Percentiles rank a stretch among this genome's conserved stretches.
These are phyloP conservation scores for Vaccinium darrowii DNA, from an alignment of 148 eudicot species.

Conservation along the genomic window DNA sequence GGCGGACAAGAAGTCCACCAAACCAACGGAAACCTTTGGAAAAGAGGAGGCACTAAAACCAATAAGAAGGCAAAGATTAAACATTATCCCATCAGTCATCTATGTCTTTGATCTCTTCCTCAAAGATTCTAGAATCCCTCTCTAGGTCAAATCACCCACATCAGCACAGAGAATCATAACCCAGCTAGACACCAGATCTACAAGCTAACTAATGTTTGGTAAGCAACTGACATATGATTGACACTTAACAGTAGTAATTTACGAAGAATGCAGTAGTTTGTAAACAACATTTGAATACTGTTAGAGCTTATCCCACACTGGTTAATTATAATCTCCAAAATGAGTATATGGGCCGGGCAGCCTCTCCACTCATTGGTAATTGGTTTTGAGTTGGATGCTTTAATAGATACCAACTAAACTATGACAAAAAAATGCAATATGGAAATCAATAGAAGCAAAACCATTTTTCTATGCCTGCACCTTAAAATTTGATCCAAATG, in stretches of 20 bases:
- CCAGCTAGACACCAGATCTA: background rate
- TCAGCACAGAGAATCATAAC: background rate
- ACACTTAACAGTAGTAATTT: background rate
- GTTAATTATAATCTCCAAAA: too few relatives aligned
- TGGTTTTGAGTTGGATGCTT: too few relatives aligned
- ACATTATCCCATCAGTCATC: background rate
- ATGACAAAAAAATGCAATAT: background rate
- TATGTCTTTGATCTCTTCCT: background rate
- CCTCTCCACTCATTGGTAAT: too few relatives aligned
- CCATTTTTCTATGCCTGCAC: background rate
- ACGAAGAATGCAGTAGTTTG: background rate
- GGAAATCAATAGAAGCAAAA: background rate
- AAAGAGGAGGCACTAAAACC: background rate
- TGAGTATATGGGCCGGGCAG: too few relatives aligned
- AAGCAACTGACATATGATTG: background rate
- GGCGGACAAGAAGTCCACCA: background rate
- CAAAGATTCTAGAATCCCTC: conserved; percentile 9
- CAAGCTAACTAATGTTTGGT: background rate
- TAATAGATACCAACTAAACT: background rate
- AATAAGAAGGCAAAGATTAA: background rate
- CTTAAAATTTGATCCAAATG: background rate
- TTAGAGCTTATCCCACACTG: too few relatives aligned
- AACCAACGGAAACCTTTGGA: background rate
- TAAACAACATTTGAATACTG: background rate
- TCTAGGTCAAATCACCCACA: background rate